A percentile compares a stretch with the other conserved stretches of the same genome.
Evolutionary conservation across 1,284 basidiomycete genomes (phyloP).

Genomic region (Austroboletus olivaceoglutinosus): DNA sequence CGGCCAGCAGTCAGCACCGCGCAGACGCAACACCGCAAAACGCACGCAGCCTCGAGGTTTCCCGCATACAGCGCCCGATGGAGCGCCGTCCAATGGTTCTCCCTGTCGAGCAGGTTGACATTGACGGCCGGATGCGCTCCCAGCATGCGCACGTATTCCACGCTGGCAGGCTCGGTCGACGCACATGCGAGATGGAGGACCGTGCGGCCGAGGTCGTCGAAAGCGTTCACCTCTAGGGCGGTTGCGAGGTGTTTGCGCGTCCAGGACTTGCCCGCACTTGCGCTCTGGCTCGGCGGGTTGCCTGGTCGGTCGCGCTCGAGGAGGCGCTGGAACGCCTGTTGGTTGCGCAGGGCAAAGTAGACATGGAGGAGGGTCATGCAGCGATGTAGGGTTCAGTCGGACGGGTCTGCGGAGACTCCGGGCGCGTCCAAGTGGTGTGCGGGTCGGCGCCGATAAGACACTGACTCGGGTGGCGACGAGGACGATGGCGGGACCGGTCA

Average conservation of each 20-base stretch:
- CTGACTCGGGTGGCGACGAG: no score
- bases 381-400: slow-evolving; percentile 16
- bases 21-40: slow-evolving; percentile 9
- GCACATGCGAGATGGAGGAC: slow-evolving; percentile 83
- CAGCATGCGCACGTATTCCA: slow-evolving; percentile 82
- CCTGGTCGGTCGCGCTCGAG: slow-evolving; percentile 48
- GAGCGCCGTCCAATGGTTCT: slow-evolving; percentile 90
- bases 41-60: slow-evolving; percentile 74
- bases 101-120: slow-evolving; percentile 80
- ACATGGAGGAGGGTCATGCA: slow-evolving; percentile 83
- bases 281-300: slow-evolving; percentile 33
- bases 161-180: slow-evolving; percentile 54
- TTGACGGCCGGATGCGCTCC: slow-evolving; percentile 77
- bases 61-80: slow-evolving; percentile 90
- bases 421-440: no score
- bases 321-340: slow-evolving; percentile 80
- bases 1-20: slow-evolving; percentile 5
- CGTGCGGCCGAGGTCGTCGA: slow-evolving; percentile 73
- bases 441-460: slow-evolving; percentile 18
- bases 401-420: slow-evolving; percentile 25
- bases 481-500: no score
- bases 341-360: slow-evolving; percentile 71
- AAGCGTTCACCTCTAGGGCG: slow-evolving; percentile 65
- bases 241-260: slow-evolving; percentile 47
- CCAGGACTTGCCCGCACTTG: slow-evolving; percentile 67